phyloP scores from a whole-genome alignment of 371 early-diverging fungal species.

The Apophysomyces elegans region DNA sequence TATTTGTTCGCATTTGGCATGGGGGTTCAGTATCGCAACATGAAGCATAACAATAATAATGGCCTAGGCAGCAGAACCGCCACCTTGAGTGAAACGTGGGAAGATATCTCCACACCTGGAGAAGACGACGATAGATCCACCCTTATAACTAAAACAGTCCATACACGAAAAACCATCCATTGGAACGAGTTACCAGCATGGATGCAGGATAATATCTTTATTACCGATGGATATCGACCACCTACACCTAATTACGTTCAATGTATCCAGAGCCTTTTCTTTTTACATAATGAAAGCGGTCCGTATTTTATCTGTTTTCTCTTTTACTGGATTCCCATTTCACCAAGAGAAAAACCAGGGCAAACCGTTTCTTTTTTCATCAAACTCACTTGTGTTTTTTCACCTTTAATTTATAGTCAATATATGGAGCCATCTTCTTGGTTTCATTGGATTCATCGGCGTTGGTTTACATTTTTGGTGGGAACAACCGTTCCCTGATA shows the following conservation, averaged over 20 bases:
- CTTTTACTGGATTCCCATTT: too few relatives aligned
- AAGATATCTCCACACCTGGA: not conserved
- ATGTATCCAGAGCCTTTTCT: slow-evolving; percentile 78
- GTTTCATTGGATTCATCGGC: slow-evolving; percentile 67
- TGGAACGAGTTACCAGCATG: slow-evolving; percentile 69
- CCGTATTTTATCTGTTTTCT: not conserved
- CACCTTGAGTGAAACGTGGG: not conserved
- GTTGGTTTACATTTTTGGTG: slow-evolving; percentile 58
- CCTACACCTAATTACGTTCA: slow-evolving; percentile 72
- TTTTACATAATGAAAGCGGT: slow-evolving; percentile 90
- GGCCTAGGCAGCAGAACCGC: too few relatives aligned
- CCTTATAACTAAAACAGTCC: not conserved
- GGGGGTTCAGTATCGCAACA: not conserved
- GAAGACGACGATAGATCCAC: not conserved
- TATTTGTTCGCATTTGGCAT: not conserved
- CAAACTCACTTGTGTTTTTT: too few relatives aligned
- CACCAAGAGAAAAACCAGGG: too few relatives aligned
- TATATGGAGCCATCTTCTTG: slow-evolving; percentile 84
- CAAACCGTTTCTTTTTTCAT: too few relatives aligned
- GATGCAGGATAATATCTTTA: slow-evolving; percentile 76
- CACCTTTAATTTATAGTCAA: slow-evolving; percentile 54
- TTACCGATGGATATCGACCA: slow-evolving; percentile 79
- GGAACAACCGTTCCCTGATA: slow-evolving; percentile 43
- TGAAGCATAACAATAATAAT: not conserved
- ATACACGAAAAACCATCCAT: not conserved